These are phyloP conservation scores for Dovyalis caffra DNA, from an alignment of 345 rosid species.

Conservation along the genomic window DNA sequence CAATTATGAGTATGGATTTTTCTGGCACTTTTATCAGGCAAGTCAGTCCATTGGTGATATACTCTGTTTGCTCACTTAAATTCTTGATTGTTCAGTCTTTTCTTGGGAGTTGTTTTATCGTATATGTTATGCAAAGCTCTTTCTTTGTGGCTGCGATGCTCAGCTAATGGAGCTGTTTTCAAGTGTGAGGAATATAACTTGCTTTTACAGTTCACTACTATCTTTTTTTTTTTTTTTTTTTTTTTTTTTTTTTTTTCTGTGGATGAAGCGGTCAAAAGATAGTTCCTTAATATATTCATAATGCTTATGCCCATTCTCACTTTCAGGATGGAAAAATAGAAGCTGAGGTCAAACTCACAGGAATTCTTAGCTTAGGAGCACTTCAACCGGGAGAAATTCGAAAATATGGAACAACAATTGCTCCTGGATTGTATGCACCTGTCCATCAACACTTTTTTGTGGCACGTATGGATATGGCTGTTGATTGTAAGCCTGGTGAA, in stretches of 20 bases:
- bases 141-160: constrained; percentile 10
- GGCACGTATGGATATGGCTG: constrained; percentile 94
- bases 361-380: constrained; percentile 94
- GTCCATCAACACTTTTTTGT: constrained; percentile 95
- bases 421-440: constrained; percentile 89
- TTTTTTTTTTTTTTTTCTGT: background rate
- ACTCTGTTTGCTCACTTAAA: background rate
- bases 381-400: constrained; percentile 84
- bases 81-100: constrained; percentile 1
- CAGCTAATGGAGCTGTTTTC: constrained; percentile 10
- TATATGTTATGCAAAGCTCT: constrained; percentile 6
- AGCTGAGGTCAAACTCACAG: constrained; percentile 93
- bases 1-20: constrained; percentile 90
- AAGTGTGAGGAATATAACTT: background rate
- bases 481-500: constrained; percentile 88
- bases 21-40: constrained; percentile 96
- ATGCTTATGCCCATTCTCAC: constrained; percentile 1
- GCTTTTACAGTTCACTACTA: background rate
- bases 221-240: background rate
- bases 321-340: constrained; percentile 91
- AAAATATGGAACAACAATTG: constrained; percentile 88
- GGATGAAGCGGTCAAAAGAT: background rate
- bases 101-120: background rate
- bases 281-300: background rate
- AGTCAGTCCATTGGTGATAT: constrained; percentile 17